Conservation (phyloP, 345 rosid genomes). For the Euphorbia peplus region DNA sequence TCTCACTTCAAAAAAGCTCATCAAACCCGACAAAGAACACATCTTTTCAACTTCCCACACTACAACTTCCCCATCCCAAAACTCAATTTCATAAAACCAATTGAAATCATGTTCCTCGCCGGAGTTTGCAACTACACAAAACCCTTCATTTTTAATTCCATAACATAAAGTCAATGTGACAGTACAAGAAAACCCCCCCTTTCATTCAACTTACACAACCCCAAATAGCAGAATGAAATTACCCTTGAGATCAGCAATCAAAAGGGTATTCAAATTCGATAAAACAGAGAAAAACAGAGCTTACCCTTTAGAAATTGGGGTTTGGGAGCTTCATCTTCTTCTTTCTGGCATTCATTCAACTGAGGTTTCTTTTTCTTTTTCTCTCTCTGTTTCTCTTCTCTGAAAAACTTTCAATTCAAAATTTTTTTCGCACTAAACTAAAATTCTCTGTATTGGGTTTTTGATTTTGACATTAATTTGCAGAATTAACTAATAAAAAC, state of each 20-base stretch:
- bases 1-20: conserved; percentile 5
- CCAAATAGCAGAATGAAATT: conserved; percentile 5
- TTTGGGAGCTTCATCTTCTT: conserved; percentile 6
- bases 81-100: background rate
- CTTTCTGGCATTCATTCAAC: conserved; percentile 4
- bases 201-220: conserved; percentile 5
- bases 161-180: conserved; percentile 11
- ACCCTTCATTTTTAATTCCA: background rate
- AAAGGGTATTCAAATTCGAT: conserved; percentile 5
- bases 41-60: conserved; percentile 1
- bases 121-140: background rate
- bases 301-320: conserved; percentile 29
- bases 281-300: conserved; percentile 15
- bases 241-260: conserved; percentile 12
- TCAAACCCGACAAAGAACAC: conserved; percentile 8
- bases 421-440: background rate
- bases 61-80: conserved; percentile 7
- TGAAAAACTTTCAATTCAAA: conserved; percentile 18
- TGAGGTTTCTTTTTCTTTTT: background rate
- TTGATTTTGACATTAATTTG: conserved; percentile 8
- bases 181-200: conserved; percentile 8
- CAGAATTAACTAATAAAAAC: background rate
- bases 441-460: conserved; percentile 3
- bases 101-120: background rate
- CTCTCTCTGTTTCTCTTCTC: background rate